A percentile compares a stretch with the other conserved stretches of the same genome.
These are phyloP conservation scores for Neodidymelliopsis sp. DNA, from an alignment of 2,329 filamentous ascomycete genomes.

Conservation along the genomic window DNA sequence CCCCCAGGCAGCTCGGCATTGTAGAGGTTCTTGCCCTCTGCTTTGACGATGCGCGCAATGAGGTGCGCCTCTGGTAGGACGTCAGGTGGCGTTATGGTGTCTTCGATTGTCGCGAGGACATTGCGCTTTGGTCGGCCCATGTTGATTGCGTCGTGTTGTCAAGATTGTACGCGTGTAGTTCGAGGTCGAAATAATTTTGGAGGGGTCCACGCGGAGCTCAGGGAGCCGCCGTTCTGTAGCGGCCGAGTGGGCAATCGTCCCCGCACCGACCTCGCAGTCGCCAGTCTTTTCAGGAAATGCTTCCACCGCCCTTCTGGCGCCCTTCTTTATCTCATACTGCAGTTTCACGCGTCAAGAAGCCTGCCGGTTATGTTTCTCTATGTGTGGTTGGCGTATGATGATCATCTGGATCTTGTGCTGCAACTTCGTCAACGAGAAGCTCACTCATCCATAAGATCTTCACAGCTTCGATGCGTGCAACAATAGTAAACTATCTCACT, in stretches of 20 bases:
- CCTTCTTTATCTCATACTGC: not conserved
- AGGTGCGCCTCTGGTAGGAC: conserved; percentile 60
- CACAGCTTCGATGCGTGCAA: not conserved
- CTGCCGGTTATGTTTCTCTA: not conserved
- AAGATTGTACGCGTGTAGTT: conserved; percentile 2
- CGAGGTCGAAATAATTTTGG: conserved; percentile 13
- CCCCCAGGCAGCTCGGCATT: conserved; percentile 72
- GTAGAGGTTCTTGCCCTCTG: conserved; percentile 90
- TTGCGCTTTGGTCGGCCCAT: conserved; percentile 82
- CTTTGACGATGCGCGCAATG: conserved; percentile 80
- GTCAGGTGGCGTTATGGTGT: conserved; percentile 68
- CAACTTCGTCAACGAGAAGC: not conserved
- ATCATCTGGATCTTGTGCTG: not conserved
- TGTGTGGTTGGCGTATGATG: not conserved
- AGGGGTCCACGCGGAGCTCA: conserved; percentile 8
- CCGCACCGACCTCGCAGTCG: conserved; percentile 10
- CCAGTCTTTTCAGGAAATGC: conserved; percentile 11
- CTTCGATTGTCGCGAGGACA: conserved; percentile 78
- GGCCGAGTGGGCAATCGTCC: conserved; percentile 16
- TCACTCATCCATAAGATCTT: not conserved
- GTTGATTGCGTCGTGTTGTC: conserved; percentile 1
- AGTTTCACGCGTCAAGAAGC: conserved; percentile 3
- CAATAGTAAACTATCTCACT: not conserved
- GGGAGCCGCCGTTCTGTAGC: conserved; percentile 1
- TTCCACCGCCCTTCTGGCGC: conserved; percentile 15